phyloP scores from a whole-genome alignment of 371 early-diverging fungal genomes.

The Mucor lusitanicus region DNA sequence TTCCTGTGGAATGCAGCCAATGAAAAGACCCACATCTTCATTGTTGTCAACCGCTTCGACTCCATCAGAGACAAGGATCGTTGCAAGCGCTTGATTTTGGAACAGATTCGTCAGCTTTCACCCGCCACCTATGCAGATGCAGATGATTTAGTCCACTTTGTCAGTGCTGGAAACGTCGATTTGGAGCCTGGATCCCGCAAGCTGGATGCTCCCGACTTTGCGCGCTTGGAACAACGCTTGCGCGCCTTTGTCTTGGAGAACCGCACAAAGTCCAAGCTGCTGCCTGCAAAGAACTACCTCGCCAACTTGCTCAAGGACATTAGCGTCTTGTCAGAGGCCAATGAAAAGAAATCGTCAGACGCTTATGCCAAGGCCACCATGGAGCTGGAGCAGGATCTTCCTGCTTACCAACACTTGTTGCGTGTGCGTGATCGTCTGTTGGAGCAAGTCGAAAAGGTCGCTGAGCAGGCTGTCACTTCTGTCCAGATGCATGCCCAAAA shows the following conservation, averaged over 20 bases:
- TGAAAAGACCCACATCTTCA: slow-evolving; percentile 98
- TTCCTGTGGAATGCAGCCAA: slow-evolving; percentile 94
- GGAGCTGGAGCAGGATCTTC: slow-evolving; percentile 55
- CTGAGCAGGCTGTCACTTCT: slow-evolving; percentile 62
- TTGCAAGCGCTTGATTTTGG: slow-evolving; percentile 88
- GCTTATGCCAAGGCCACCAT: slow-evolving; percentile 30
- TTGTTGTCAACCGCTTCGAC: slow-evolving; percentile 97
- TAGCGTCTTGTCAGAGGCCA: slow-evolving; percentile 55
- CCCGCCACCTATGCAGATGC: slow-evolving; percentile 91
- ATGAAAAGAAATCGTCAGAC: slow-evolving; percentile 47
- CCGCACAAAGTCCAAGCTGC: slow-evolving; percentile 90
- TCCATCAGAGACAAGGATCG: slow-evolving; percentile 92
- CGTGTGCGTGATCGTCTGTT: slow-evolving; percentile 58
- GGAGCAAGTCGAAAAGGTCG: slow-evolving; percentile 67
- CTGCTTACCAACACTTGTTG: slow-evolving; percentile 59
- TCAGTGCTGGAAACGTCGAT: slow-evolving; percentile 74
- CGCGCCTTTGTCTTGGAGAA: slow-evolving; percentile 94
- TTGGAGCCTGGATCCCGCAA: slow-evolving; percentile 45
- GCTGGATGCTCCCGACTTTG: slow-evolving; percentile 67
- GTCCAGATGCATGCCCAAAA: slow-evolving; percentile 58
- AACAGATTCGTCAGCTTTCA: slow-evolving; percentile 92
- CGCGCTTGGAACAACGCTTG: slow-evolving; percentile 80
- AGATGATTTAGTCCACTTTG: slow-evolving; percentile 95
- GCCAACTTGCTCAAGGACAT: slow-evolving; percentile 79
- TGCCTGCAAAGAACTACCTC: slow-evolving; percentile 91